Evolutionary conservation across 495 filamentous ascomycete species (phyloP).

Genomic region (Aspergillus avenaceus): DNA sequence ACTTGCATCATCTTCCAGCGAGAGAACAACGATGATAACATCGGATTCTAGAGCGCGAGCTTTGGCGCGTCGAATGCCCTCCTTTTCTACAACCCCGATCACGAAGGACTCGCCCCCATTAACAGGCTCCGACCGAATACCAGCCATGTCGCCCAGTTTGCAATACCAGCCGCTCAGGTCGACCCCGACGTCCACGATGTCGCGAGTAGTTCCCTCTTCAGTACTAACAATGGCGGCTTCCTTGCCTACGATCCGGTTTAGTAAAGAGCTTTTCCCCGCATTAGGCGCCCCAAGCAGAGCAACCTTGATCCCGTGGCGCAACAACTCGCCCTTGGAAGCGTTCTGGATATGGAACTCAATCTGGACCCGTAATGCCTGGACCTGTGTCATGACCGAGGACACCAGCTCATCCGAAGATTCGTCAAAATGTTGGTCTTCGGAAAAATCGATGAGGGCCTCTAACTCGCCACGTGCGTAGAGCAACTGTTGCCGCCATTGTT

Average conservation of each 20-base stretch:
- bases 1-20: constrained; percentile 49
- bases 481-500: constrained; percentile 73
- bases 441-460: constrained; percentile 94
- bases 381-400: constrained; percentile 59
- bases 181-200: constrained; percentile 88
- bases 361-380: constrained; percentile 52
- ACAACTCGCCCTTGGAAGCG: constrained; percentile 76
- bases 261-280: constrained; percentile 88
- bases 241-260: constrained; percentile 86
- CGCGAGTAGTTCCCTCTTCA: constrained; percentile 88
- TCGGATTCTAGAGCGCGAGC: constrained; percentile 78
- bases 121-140: constrained; percentile 53
- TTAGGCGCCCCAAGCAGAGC: constrained; percentile 89
- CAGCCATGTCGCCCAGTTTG: constrained; percentile 88
- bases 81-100: constrained; percentile 76
- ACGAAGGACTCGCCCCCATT: constrained; percentile 9
- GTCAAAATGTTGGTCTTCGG: constrained; percentile 95
- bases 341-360: constrained; percentile 68
- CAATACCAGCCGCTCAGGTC: constrained; percentile 88
- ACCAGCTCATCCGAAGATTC: constrained; percentile 73
- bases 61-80: constrained; percentile 86
- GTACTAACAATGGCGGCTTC: constrained; percentile 92
- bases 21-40: constrained; percentile 76
- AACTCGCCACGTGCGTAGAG: constrained; percentile 83
- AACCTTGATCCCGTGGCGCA: constrained; percentile 81